Evolutionary conservation across 2,329 filamentous ascomycete species (phyloP).

Genomic region (Phyllosticta capitalensis): DNA sequence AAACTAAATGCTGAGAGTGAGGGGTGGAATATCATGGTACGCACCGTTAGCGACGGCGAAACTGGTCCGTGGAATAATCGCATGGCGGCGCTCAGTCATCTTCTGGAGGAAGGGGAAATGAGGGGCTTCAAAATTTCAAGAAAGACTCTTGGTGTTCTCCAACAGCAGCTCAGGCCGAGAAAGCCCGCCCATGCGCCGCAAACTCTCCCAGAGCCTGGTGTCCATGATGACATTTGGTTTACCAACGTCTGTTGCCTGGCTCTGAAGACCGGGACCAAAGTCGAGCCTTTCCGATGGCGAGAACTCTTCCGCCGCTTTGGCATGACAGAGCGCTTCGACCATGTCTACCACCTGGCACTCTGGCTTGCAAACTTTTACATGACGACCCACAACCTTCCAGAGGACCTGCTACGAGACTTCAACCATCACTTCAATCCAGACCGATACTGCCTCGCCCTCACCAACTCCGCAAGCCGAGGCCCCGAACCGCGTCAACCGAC

Average conservation of each 20-base stretch:
- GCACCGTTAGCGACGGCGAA: slow-evolving; percentile 31
- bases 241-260: slow-evolving; percentile 40
- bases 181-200: not conserved
- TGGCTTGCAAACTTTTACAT: slow-evolving; percentile 39
- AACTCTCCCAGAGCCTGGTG: not conserved
- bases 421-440: not conserved
- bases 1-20: slow-evolving; percentile 26
- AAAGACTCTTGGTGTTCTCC: not conserved
- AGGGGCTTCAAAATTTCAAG: not conserved
- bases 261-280: slow-evolving; percentile 34
- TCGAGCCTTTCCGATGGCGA: slow-evolving; percentile 41
- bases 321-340: slow-evolving; percentile 43
- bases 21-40: slow-evolving; percentile 40
- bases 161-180: not conserved
- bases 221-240: slow-evolving; percentile 28
- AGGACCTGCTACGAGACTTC: not conserved
- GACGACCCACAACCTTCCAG: not conserved
- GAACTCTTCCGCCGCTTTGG: slow-evolving; percentile 52
- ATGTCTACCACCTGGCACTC: slow-evolving; percentile 42
- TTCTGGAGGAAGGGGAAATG: not conserved
- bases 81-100: slow-evolving; percentile 11
- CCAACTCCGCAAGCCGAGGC: not conserved
- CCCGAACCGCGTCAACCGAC: not conserved
- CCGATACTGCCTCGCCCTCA: not conserved
- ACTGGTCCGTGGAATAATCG: slow-evolving; percentile 6